A percentile compares a stretch with the other conserved stretches of the same genome.
Evolutionary conservation across 176 grass and related monocot genomes (phyloP).

Genomic region (Sorghum bicolor): DNA sequence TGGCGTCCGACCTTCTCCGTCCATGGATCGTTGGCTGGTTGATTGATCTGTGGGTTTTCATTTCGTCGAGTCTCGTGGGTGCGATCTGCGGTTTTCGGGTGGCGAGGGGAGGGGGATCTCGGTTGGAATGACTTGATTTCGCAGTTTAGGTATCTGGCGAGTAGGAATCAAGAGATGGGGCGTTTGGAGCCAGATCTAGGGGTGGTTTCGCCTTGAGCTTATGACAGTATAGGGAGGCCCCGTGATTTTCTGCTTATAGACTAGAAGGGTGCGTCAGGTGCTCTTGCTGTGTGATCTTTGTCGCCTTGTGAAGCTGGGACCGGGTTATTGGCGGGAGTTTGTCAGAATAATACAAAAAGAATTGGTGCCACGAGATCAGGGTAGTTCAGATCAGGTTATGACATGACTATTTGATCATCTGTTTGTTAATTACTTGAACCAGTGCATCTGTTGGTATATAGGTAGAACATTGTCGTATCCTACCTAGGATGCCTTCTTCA

Average conservation of each 20-base stretch:
- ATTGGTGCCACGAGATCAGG: conserved; percentile 5
- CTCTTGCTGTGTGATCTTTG: neutral
- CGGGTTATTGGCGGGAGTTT: neutral
- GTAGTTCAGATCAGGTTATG: neutral
- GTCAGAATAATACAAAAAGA: neutral
- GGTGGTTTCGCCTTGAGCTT: too few species aligned
- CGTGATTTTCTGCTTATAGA: neutral
- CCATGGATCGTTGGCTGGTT: neutral
- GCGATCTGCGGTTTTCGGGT: neutral
- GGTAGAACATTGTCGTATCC: conserved; percentile 4
- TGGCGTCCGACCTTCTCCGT: neutral
- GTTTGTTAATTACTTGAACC: neutral
- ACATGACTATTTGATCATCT: neutral
- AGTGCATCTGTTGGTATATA: neutral
- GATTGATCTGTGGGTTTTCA: too few species aligned
- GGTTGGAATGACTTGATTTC: neutral
- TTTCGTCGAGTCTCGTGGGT: neutral
- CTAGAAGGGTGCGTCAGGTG: neutral
- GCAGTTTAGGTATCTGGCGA: neutral
- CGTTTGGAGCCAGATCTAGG: conserved; percentile 12
- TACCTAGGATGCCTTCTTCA: neutral
- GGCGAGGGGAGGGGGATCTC: neutral
- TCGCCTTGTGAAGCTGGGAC: neutral
- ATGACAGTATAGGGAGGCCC: neutral
- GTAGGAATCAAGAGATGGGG: neutral